Percentiles rank a stretch among this genome's conserved stretches.
Evolutionary conservation across 148 eudicot genomes (phyloP).

Genomic region (Fagopyrum tataricum): DNA sequence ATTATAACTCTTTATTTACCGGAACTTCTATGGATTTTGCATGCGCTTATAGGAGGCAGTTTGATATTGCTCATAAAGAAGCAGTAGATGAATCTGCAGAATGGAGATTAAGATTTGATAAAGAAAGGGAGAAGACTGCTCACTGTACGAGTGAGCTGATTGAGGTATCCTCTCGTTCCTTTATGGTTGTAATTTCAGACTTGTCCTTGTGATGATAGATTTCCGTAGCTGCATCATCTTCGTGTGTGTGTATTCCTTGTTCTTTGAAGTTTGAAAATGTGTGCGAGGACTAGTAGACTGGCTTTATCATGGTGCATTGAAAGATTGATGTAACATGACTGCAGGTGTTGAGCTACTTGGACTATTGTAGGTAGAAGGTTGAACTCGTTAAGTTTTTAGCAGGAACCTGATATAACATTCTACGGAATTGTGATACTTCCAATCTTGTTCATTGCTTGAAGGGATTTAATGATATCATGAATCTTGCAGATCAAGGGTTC

Average conservation of each 20-base stretch:
- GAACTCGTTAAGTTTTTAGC: not conserved
- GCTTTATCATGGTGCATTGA: not conserved
- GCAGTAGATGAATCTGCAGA: constrained; percentile 98
- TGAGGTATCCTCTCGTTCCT: constrained; percentile 32
- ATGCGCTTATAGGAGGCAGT: constrained; percentile 49
- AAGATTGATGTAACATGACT: not conserved
- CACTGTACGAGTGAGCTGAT: constrained; percentile 45
- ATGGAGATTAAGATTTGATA: constrained; percentile 85
- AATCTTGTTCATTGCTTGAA: not conserved
- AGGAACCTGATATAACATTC: not conserved
- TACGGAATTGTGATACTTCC: not conserved
- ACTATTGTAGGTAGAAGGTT: not conserved
- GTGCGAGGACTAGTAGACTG: not conserved
- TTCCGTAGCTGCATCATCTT: not conserved
- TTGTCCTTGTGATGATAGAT: not conserved
- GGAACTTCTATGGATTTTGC: not conserved
- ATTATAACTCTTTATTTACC: not conserved
- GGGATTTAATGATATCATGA: not conserved
- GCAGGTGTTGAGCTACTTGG: not conserved
- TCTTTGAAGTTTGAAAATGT: not conserved
- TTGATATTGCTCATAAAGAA: constrained; percentile 84
- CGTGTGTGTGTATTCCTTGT: not conserved
- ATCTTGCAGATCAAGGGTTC: constrained; percentile 36
- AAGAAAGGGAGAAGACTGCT: constrained; percentile 40
- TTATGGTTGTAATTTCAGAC: not conserved